phyloP scores from a whole-genome alignment of 352 stramenopile species.

The Phytophthora boehmeriae region DNA sequence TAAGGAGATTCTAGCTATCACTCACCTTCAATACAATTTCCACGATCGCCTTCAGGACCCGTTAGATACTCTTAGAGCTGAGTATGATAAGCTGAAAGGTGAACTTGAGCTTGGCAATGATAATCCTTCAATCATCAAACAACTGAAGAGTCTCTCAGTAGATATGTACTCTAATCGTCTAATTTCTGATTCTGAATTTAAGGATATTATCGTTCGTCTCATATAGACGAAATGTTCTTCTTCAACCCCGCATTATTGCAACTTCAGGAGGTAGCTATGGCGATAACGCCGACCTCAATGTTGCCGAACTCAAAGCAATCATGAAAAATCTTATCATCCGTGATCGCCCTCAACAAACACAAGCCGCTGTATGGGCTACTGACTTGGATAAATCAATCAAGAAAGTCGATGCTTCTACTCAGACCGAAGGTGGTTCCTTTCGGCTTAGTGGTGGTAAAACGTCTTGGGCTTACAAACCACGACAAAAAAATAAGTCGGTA shows the following conservation, averaged over 20 bases:
- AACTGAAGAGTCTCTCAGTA: constrained; percentile 9
- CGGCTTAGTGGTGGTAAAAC: no score
- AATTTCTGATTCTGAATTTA: constrained; percentile 14
- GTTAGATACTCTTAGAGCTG: neutral
- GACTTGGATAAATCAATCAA: neutral
- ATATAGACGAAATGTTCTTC: constrained; percentile 6
- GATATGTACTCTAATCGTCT: constrained; percentile 15
- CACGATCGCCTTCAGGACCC: constrained; percentile 11
- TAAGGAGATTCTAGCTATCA: constrained; percentile 13
- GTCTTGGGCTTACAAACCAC: no score
- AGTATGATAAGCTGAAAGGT: constrained; percentile 18
- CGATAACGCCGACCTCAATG: constrained; percentile 9
- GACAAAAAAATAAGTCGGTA: no score
- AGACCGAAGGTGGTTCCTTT: no score
- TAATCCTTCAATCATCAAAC: constrained; percentile 6
- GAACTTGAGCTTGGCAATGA: constrained; percentile 15
- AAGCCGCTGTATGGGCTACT: no score
- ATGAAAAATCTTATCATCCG: constrained; percentile 16
- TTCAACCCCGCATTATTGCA: neutral
- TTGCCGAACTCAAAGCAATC: constrained; percentile 2
- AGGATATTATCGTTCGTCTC: constrained; percentile 11
- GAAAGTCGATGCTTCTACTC: neutral
- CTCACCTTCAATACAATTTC: constrained; percentile 15
- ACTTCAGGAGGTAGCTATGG: constrained; percentile 10
- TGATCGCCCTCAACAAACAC: no score